Evolutionary conservation across 495 filamentous ascomycete species (phyloP), one percentile per base, ranked within the genome.

Genomic region (Aspergillus sclerotiicarbonarius): DNA sequence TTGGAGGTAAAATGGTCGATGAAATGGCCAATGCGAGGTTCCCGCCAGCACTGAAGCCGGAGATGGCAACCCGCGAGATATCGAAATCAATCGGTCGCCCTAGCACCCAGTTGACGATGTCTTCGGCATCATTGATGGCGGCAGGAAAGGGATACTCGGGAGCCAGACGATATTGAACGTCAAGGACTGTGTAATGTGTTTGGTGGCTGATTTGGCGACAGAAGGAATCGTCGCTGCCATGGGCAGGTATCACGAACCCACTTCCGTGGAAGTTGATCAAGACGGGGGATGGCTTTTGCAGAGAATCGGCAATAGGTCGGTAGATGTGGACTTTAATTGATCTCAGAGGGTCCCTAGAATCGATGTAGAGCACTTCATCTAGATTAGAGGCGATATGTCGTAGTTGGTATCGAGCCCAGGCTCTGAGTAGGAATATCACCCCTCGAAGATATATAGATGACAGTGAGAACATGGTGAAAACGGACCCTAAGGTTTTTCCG

Each of bases 71-170:
- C 5, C 65, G 71, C 4, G 65, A 61, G 9, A 51, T 35, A 41
- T 78, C 68, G 44, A 76, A 80, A n/a, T 69, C 62, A 3, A 68
- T 62, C 4, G 71, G 62, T 1, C 61, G 64, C 6, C 63, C 31
- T 0, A 71, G 62, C 2, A 72, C 72, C 57, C 73, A 74, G 8
- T 65, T 66, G 30, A 80, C 64, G 13, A 61, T 62, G 58, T 78
- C 76, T 55, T 80, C 73, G 33, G 82, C 88, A 60, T 95, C 90
- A 39, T 95, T 76, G 15, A 95, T 67, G 7, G 88, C 87, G 0
- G 87, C 80, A 13, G 90, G 90, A 69, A 94, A 94, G 0, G 89
- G 82, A 59, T 87, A 62, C 66, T 94, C 88, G 1, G 91, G 91
- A 2, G 90, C 83, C 4, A 95, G 80, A 9, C 91, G 82, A 70